Percentiles rank a stretch among this genome's conserved stretches.
Evolutionary conservation across 2,329 filamentous ascomycete species (phyloP).

Genomic region (Hypoxylon sp.): DNA sequence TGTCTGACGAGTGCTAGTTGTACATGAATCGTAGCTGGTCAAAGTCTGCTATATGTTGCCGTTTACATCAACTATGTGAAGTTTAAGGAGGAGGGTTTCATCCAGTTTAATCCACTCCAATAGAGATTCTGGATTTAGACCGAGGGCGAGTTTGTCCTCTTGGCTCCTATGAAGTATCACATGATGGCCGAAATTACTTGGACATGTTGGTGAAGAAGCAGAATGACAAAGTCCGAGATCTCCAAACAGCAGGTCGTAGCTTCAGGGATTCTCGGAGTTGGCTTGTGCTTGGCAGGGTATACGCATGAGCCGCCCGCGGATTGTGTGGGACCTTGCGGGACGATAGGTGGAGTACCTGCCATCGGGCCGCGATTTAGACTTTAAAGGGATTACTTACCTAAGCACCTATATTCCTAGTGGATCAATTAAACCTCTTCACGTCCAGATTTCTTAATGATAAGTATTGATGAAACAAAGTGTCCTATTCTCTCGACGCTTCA

Average conservation of each 20-base stretch:
- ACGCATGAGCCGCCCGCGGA: slow-evolving; percentile 27
- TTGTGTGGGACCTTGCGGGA: slow-evolving; percentile 25
- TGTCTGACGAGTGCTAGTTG: background rate
- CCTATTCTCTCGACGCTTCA: background rate
- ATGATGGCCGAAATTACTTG: slow-evolving; percentile 17
- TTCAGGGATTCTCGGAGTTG: slow-evolving; percentile 21
- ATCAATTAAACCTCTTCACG: background rate
- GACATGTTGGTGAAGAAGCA: slow-evolving; percentile 1
- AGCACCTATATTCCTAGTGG: slow-evolving; percentile 17
- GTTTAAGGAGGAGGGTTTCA: slow-evolving; percentile 19
- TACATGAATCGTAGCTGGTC: slow-evolving; percentile 6
- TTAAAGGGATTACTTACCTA: slow-evolving; percentile 23
- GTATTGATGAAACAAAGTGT: background rate
- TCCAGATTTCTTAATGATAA: background rate
- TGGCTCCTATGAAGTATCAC: slow-evolving; percentile 17
- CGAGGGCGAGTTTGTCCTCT: slow-evolving; percentile 3
- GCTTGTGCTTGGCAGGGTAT: slow-evolving; percentile 21
- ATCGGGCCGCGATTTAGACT: slow-evolving; percentile 23
- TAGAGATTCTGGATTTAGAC: slow-evolving; percentile 18
- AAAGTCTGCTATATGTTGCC: slow-evolving; percentile 4
- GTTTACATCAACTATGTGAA: slow-evolving; percentile 21
- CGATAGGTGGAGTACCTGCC: slow-evolving; percentile 10
- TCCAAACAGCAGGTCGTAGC: slow-evolving; percentile 18
- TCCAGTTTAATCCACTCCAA: background rate
- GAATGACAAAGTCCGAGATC: slow-evolving; percentile 13